A percentile compares a stretch with the other conserved stretches of the same genome.
Evolutionary conservation across 176 grass and related monocot species (phyloP).

Genomic region (Elaeis guineensis): DNA sequence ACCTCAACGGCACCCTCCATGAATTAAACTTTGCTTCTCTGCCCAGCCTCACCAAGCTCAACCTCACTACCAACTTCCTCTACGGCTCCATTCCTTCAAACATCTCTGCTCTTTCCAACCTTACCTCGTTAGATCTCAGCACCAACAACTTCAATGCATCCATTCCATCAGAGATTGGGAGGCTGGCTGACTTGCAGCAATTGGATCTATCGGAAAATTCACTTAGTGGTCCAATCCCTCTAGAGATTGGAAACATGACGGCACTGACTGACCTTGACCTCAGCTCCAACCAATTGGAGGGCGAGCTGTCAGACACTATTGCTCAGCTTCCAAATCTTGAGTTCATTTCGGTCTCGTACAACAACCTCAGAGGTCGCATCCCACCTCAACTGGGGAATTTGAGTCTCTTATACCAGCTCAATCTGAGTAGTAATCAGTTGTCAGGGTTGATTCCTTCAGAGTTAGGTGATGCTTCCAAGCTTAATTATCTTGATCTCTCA

Average conservation of each 20-base stretch:
- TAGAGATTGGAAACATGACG: slow-evolving; percentile 49
- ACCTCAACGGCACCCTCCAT: slow-evolving; percentile 23
- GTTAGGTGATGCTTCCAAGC: slow-evolving; percentile 15
- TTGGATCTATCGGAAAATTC: slow-evolving; percentile 46
- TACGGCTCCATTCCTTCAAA: no score
- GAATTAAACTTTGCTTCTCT: slow-evolving; percentile 12
- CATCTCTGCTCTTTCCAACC: no score
- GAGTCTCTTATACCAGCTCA: no score
- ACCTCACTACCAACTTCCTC: not conserved
- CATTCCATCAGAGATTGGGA: slow-evolving; percentile 64
- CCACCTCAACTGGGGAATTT: no score
- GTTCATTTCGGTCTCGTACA: slow-evolving; percentile 27
- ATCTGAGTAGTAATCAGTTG: no score
- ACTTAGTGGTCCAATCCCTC: slow-evolving; percentile 21
- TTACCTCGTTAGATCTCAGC: no score
- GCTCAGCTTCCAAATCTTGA: slow-evolving; percentile 28
- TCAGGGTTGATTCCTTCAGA: no score
- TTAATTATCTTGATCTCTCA: slow-evolving; percentile 50
- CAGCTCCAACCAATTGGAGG: slow-evolving; percentile 48
- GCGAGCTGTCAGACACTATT: slow-evolving; percentile 43
- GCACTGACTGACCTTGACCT: slow-evolving; percentile 33
- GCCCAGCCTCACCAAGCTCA: slow-evolving; percentile 14
- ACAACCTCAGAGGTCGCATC: slow-evolving; percentile 15
- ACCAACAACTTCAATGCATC: not conserved
- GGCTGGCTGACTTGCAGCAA: slow-evolving; percentile 24